Evolutionary conservation across 2,329 filamentous ascomycete genomes (phyloP).

Genomic region (Grosmannia serpens): DNA sequence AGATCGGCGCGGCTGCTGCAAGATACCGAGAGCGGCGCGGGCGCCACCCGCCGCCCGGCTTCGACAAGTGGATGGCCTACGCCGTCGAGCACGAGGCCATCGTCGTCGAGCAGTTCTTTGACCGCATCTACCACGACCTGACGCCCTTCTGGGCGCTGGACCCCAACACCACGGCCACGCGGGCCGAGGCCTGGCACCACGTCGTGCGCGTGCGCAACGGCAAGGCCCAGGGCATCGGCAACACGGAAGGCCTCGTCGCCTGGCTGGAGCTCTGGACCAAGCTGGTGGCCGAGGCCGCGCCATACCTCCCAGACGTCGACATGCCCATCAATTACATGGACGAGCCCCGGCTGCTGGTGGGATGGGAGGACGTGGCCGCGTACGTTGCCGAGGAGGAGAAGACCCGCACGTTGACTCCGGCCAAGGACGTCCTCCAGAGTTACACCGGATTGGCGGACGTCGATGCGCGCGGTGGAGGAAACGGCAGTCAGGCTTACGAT

Average conservation of each 20-base stretch:
- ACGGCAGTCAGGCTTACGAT: slow-evolving; percentile 24
- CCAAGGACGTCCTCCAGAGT: slow-evolving; percentile 30
- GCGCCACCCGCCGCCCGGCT: slow-evolving; percentile 37
- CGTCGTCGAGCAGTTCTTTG: slow-evolving; percentile 37
- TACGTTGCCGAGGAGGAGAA: slow-evolving; percentile 36
- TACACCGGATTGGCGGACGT: slow-evolving; percentile 29
- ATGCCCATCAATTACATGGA: slow-evolving; percentile 56
- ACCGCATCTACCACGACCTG: slow-evolving; percentile 41
- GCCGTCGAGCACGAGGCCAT: slow-evolving; percentile 29
- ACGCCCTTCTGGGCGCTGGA: slow-evolving; percentile 43
- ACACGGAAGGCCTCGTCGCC: slow-evolving; percentile 26
- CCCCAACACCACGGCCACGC: slow-evolving; percentile 18
- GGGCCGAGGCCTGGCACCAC: slow-evolving; percentile 31
- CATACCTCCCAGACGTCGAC: slow-evolving; percentile 50
- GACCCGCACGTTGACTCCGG: slow-evolving; percentile 28
- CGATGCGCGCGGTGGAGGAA: slow-evolving; percentile 16
- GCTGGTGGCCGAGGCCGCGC: slow-evolving; percentile 39
- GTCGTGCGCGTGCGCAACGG: slow-evolving; percentile 37
- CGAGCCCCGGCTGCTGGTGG: slow-evolving; percentile 50
- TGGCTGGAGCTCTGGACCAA: slow-evolving; percentile 37
- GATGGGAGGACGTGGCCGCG: slow-evolving; percentile 42
- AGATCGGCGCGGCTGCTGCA: slow-evolving; percentile 32
- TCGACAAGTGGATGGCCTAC: slow-evolving; percentile 35
- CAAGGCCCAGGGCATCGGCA: slow-evolving; percentile 26
- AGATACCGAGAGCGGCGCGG: slow-evolving; percentile 33